phyloP scores from a whole-genome alignment of 768 basidiomycete species.

The Trametes cingulata region DNA sequence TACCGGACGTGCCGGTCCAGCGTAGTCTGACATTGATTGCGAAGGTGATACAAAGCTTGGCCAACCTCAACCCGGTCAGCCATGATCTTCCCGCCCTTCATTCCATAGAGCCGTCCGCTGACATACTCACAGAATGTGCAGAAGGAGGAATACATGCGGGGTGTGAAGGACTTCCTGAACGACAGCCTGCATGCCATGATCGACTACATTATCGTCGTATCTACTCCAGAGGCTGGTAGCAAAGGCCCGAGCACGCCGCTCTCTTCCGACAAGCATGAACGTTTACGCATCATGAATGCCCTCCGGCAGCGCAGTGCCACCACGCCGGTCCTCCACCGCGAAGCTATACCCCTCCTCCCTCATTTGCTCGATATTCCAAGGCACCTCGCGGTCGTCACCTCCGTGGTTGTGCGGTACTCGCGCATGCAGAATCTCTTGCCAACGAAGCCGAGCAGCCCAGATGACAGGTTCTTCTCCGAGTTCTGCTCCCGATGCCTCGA shows the following conservation, averaged over 20 bases:
- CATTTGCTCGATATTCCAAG: slow-evolving; percentile 76
- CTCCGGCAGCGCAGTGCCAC: slow-evolving; percentile 56
- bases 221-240: slow-evolving; percentile 44
- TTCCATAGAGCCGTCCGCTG: not conserved
- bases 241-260: slow-evolving; percentile 22
- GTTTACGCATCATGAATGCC: slow-evolving; percentile 47
- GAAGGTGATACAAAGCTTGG: slow-evolving; percentile 87
- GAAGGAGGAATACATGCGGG: slow-evolving; percentile 82
- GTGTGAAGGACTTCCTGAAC: slow-evolving; percentile 71
- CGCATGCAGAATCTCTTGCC: slow-evolving; percentile 40
- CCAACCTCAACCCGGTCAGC: slow-evolving; percentile 77
- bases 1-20: slow-evolving; percentile 66
- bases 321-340: slow-evolving; percentile 61
- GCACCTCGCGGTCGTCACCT: slow-evolving; percentile 74
- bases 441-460: not conserved
- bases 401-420: slow-evolving; percentile 67
- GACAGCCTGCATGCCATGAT: slow-evolving; percentile 69
- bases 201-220: slow-evolving; percentile 76
- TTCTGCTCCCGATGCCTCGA: slow-evolving; percentile 65
- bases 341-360: slow-evolving; percentile 72
- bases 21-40: slow-evolving; percentile 84
- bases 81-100: not conserved
- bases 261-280: slow-evolving; percentile 44
- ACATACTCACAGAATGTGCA: slow-evolving; percentile 48
- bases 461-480: slow-evolving; percentile 48